These are phyloP conservation scores for Porphyrellus cyaneotinctus DNA, from an alignment of 768 basidiomycete genomes.

Conservation along the genomic window DNA sequence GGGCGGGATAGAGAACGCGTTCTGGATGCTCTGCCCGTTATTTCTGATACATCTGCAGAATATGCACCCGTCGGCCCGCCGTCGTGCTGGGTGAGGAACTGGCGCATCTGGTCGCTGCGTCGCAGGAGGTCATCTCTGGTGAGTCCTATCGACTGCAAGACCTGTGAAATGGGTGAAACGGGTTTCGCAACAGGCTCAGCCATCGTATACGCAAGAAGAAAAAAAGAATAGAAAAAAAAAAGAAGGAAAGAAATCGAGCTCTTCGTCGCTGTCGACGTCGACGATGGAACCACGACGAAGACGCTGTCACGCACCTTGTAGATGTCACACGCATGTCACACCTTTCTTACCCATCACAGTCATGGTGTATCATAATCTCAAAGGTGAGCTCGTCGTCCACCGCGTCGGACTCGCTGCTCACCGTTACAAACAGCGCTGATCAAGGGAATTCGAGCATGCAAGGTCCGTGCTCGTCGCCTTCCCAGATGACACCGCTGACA, in stretches of 20 bases:
- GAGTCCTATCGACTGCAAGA: constrained; percentile 67
- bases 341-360: constrained; percentile 7
- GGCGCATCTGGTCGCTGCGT: constrained; percentile 77
- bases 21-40: constrained; percentile 35
- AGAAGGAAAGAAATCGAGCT: constrained; percentile 1
- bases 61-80: constrained; percentile 42
- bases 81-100: constrained; percentile 61
- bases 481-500: constrained; percentile 19
- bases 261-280: constrained; percentile 23
- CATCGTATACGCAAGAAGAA: constrained; percentile 13
- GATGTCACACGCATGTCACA: constrained; percentile 24
- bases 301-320: constrained; percentile 17
- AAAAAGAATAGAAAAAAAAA: not conserved
- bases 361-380: constrained; percentile 86
- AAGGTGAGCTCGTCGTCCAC: constrained; percentile 46
- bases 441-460: constrained; percentile 97
- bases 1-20: constrained; percentile 46
- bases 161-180: constrained; percentile 66
- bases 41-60: constrained; percentile 32
- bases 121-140: constrained; percentile 71
- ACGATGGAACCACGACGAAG: constrained; percentile 9
- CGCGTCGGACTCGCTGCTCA: constrained; percentile 18
- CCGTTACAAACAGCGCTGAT: constrained; percentile 67
- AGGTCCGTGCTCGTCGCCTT: constrained; percentile 48
- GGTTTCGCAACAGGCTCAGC: constrained; percentile 26